These are phyloP conservation scores for Garcia nutans DNA, from an alignment of 345 rosid species.

Conservation along the genomic window DNA sequence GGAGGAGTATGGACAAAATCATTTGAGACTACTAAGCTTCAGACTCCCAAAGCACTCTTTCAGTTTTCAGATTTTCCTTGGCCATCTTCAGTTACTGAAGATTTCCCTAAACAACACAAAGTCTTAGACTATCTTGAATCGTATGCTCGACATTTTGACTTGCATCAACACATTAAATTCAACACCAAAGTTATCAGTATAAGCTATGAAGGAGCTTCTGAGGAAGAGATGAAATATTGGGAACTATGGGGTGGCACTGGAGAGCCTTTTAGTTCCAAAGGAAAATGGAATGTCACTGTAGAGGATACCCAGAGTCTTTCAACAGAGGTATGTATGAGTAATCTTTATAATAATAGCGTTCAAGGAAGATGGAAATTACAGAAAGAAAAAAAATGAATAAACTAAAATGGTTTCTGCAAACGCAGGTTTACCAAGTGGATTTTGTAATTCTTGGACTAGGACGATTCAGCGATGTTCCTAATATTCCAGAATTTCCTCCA, in stretches of 20 bases:
- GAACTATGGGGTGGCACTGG: constrained; percentile 36
- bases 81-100: constrained; percentile 26
- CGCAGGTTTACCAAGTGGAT: constrained; percentile 29
- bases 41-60: constrained; percentile 17
- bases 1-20: constrained; percentile 42
- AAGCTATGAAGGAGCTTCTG: constrained; percentile 32
- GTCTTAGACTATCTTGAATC: constrained; percentile 31
- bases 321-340: constrained; percentile 4
- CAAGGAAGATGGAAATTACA: too few relatives aligned
- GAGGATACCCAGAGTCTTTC: constrained; percentile 11
- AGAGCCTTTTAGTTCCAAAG: constrained; percentile 19
- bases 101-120: constrained; percentile 21
- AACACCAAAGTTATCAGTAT: constrained; percentile 29
- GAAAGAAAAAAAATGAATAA: background rate
- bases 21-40: constrained; percentile 29
- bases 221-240: constrained; percentile 39
- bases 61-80: constrained; percentile 47
- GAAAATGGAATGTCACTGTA: constrained; percentile 26
- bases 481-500: constrained; percentile 42
- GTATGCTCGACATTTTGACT: constrained; percentile 29
- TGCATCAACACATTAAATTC: constrained; percentile 30
- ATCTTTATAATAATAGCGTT: background rate
- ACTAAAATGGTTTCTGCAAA: background rate
- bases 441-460: constrained; percentile 44
- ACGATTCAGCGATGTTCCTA: constrained; percentile 37